Conservation (phyloP, 208 protist species). For the Acanthamoeba triangularis region DNA sequence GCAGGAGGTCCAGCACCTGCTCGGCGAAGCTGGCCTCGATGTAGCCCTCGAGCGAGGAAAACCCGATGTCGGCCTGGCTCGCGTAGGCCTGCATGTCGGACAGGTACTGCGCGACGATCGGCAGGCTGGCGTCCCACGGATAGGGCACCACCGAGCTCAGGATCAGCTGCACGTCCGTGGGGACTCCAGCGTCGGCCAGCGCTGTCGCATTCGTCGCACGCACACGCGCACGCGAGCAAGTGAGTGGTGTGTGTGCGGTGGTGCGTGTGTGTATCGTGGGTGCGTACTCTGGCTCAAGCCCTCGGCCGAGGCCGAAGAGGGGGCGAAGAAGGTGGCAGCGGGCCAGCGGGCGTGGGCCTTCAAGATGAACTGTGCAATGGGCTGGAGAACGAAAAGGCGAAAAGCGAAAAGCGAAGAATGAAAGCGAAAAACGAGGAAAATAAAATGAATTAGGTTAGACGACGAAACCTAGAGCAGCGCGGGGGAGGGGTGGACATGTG, state of each 20-base stretch:
- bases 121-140: background rate
- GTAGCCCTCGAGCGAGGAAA: slow-evolving; percentile 14
- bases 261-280: background rate
- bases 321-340: background rate
- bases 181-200: background rate
- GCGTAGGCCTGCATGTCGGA: background rate
- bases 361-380: background rate
- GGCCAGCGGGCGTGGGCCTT: background rate
- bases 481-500: too few relatives aligned
- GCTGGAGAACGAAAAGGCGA: background rate
- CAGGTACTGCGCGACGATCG: background rate
- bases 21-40: background rate
- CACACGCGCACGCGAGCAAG: background rate
- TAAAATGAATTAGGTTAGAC: background rate
- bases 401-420: background rate
- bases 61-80: background rate
- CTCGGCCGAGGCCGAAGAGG: background rate
- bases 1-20: slow-evolving; percentile 2
- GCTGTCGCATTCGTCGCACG: background rate
- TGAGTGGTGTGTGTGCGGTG: background rate
- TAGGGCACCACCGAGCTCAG: slow-evolving; percentile 37
- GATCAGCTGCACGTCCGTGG: background rate
- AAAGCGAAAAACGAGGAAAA: background rate
- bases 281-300: background rate
- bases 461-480: too few relatives aligned